Base-by-base conservation (phyloP, 2,329 filamentous ascomycete genomes). In the Phialemoniopsis sp. region DNA sequence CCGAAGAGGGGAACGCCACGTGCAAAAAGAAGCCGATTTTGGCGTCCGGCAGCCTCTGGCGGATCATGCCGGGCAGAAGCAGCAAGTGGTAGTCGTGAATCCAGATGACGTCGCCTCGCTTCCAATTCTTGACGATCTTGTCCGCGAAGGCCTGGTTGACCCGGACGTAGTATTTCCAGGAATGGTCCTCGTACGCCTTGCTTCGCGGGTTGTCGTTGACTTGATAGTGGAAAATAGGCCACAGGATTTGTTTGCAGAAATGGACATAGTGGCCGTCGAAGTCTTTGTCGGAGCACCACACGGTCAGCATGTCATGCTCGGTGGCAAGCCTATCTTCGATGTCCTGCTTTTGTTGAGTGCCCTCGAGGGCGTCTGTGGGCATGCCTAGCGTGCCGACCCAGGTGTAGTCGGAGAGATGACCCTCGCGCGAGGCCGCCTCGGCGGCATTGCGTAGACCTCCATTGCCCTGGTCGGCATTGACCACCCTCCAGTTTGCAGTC, bases 221-320 rank as follows among this genome's bases (percentile, higher is more conserved):
- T 63, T 96, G 90, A 61, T 97, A 97, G 64, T 97, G 90, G 63
- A 97, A 95, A 44, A 96, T 90, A 2, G 91, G 91, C 91, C 91
- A 97, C 7, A 97, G 73, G 40, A 97, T 95, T 56, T 91, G 89
- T 68, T 97, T 97, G 81, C 90, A 96, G 59, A 93, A 97, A 63
- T 96, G 90, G 12, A 85, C 80, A 57, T 97, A 97, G 64, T 95
- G 90, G 2, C 90, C 89, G 54, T 96, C 86, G 57, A 96, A 89
- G 62, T 97, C 90, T 57, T 85, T 89, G 65, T 97, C 91, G 44
- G 81, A 86, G 60, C 87, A 85, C 59, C 85, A 95, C 28, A 96
- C 89, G 3, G 86, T 81, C 48, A 95, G 63, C 53, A 88, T 89
- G 50, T 93, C 81, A 58, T 87, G 83, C 56, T 95, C 87, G 18